Base-by-base conservation (phyloP, 495 filamentous ascomycete species). In the Aspergillus carlsbadensis region DNA sequence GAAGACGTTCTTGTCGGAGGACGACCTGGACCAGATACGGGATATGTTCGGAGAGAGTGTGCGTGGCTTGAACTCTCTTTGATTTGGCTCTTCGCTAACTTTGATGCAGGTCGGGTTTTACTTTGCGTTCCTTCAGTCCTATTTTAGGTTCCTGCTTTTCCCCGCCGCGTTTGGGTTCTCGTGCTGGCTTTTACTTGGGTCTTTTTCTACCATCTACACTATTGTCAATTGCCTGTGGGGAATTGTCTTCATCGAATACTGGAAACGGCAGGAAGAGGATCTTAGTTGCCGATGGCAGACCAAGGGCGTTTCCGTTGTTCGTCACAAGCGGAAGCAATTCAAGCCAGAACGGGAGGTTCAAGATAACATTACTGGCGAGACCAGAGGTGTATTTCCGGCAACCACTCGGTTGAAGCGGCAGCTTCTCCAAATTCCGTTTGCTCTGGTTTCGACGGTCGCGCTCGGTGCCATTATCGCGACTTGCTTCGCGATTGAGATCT, bases 401-500 rank as follows among this genome's bases (percentile, higher is more conserved):
- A 78, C 81, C 4, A 95, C 91, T 71, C 81, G 95, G 40, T 74
- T 98, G 18, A 68, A 81, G 50, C 79, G 89, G 17, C 94, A 98
- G 73, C 62, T 92, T 29, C 79, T 98, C 21, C 90, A 96, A 67
- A 76, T 96, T 13, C 94, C 94, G 1, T 98, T 98, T 71, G 92
- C 92, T 0, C 60, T 95, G 35, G 76, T 84, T 5, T 87, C 91
- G 20, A 75, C 83, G 8, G 57, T 80, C 10, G 79, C 87, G 1
- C 76, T 98, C 5, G 94, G 92, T 0, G 81, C 83, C 2, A 78
- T 98, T 46, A 96, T 96, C 63, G 86, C 87, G 0, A 85, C 84
- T 21, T 95, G 91, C 65, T 98, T 98, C 70, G 85, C 85, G 0
- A 96, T 98, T 67, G 94, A 98, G 68, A 90, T 98, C 42, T 96